Evolutionary conservation across 495 filamentous ascomycete species (phyloP).

Genomic region (Echria macrotheca): DNA sequence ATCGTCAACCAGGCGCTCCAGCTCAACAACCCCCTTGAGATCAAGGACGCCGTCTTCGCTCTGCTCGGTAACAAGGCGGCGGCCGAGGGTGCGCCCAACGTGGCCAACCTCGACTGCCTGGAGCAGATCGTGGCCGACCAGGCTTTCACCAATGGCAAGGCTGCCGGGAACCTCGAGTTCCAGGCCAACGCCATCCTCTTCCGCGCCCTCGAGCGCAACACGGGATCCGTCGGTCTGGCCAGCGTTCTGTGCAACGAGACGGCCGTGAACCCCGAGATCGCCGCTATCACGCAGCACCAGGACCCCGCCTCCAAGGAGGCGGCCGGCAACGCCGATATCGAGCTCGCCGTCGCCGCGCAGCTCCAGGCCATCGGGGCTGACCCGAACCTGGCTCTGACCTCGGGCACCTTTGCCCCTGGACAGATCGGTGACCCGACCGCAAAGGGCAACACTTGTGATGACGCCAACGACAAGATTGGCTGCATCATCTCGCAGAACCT

Average conservation of each 20-base stretch:
- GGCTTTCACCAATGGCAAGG: slow-evolving; percentile 66
- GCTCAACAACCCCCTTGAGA: slow-evolving; percentile 56
- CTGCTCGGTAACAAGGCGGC: slow-evolving; percentile 60
- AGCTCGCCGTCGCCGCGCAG: slow-evolving; percentile 48
- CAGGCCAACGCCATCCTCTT: slow-evolving; percentile 56
- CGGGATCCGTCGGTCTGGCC: slow-evolving; percentile 48
- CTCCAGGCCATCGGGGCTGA: slow-evolving; percentile 54
- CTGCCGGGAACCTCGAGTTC: slow-evolving; percentile 49
- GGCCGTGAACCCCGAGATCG: slow-evolving; percentile 65
- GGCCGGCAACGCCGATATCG: slow-evolving; percentile 50
- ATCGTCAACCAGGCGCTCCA: slow-evolving; percentile 41
- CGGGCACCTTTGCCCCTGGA: slow-evolving; percentile 56
- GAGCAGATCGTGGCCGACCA: slow-evolving; percentile 64
- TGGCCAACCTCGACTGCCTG: slow-evolving; percentile 57
- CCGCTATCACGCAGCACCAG: slow-evolving; percentile 58
- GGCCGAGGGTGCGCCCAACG: slow-evolving; percentile 48
- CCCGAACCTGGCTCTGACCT: slow-evolving; percentile 49
- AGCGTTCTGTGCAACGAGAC: slow-evolving; percentile 52
- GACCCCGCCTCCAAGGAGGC: slow-evolving; percentile 52
- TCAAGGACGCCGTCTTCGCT: slow-evolving; percentile 56
- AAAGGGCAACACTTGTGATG: slow-evolving; percentile 54
- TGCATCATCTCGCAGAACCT: slow-evolving; percentile 61
- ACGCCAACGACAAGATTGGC: slow-evolving; percentile 44
- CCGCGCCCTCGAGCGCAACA: slow-evolving; percentile 61
- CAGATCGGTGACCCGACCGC: slow-evolving; percentile 51